These are phyloP conservation scores for Pseudogymnoascus sp. DNA, from an alignment of 2,329 filamentous ascomycete genomes.

Conservation along the genomic window DNA sequence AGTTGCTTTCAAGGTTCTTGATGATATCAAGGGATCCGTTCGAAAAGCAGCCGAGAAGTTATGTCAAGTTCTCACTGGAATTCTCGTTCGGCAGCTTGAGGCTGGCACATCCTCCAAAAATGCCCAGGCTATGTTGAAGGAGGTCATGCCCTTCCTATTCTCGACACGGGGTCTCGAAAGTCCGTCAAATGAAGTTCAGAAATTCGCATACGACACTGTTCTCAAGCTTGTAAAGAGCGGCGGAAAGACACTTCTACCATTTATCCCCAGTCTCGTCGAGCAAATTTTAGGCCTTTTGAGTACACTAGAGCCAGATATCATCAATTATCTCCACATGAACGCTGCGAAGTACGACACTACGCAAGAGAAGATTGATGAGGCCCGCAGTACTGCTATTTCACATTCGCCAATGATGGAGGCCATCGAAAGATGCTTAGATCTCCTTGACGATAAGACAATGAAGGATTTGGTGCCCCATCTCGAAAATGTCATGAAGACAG, in stretches of 20 bases:
- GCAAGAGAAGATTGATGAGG: constrained; percentile 81
- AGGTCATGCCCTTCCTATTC: constrained; percentile 83
- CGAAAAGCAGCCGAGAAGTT: constrained; percentile 71
- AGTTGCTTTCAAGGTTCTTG: constrained; percentile 79
- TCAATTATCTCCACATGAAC: constrained; percentile 90
- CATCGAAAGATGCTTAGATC: constrained; percentile 79
- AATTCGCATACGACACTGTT: constrained; percentile 74
- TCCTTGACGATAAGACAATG: constrained; percentile 73
- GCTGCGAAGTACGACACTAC: constrained; percentile 76
- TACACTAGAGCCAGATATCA: constrained; percentile 76
- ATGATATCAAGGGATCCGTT: constrained; percentile 92
- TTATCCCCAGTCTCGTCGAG: constrained; percentile 73
- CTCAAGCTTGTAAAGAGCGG: constrained; percentile 86
- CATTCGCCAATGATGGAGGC: constrained; percentile 86
- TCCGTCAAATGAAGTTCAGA: constrained; percentile 76
- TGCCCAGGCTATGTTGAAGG: constrained; percentile 70
- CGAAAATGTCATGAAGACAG: constrained; percentile 71
- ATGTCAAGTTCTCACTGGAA: constrained; percentile 75
- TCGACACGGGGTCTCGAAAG: constrained; percentile 86
- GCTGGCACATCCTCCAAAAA: constrained; percentile 63
- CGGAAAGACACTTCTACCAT: constrained; percentile 67
- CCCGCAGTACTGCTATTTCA: constrained; percentile 72
- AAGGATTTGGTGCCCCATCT: constrained; percentile 61
- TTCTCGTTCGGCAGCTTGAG: constrained; percentile 77
- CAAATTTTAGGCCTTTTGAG: constrained; percentile 75